Base-by-base conservation (phyloP, 768 basidiomycete genomes). In the Thelephora aurantiotincta region DNA sequence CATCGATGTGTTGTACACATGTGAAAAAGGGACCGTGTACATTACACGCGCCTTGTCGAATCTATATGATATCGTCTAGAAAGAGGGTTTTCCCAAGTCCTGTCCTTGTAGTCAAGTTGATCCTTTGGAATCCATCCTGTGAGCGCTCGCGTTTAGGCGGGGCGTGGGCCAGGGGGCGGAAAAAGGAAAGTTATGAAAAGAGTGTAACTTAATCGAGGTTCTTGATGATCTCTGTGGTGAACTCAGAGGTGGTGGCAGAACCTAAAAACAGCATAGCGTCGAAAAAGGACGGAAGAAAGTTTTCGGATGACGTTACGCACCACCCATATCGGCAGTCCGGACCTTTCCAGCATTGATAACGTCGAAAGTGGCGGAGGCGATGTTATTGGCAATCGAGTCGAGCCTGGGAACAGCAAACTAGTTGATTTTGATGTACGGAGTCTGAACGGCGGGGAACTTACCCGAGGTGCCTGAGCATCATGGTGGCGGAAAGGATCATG, bases 391-490 rank as follows among this genome's bases (percentile, higher is more conserved):
- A 56, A 94, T 82, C 53, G 78, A 65, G 65, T 97, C 91, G 48
- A 98, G 83, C 44, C 89, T 92, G 60, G 51, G 58, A 64, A 36
- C 48, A 45, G 45, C 26, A 44, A 43, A 23, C 48, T 12, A 30
- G 37, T 36, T 35, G n/a, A 45, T n/a, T 33, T 46, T 59, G 51
- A n/a, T 45, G 30, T 38, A 23, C 19, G 23, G 43, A 42, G 47
- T 20, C 51, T 48, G 16, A 33, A 16, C 23, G 58, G 43, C 60
- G 64, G 54, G 49, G 56, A 45, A 61, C 79, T 59, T 67, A 91
- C 78, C 94, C 94, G 50, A 98, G 79, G 64, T 96, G 92, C 56
- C 94, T 76, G 53, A 99, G 78, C 82, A 99, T 88, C 82, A 99
- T 94, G 35, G 94, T 93, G 33, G 94, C 86, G 53, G 88, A 92